phyloP scores from a whole-genome alignment of 2,329 filamentous ascomycete species.

The Pseudogymnoascus sp. region DNA sequence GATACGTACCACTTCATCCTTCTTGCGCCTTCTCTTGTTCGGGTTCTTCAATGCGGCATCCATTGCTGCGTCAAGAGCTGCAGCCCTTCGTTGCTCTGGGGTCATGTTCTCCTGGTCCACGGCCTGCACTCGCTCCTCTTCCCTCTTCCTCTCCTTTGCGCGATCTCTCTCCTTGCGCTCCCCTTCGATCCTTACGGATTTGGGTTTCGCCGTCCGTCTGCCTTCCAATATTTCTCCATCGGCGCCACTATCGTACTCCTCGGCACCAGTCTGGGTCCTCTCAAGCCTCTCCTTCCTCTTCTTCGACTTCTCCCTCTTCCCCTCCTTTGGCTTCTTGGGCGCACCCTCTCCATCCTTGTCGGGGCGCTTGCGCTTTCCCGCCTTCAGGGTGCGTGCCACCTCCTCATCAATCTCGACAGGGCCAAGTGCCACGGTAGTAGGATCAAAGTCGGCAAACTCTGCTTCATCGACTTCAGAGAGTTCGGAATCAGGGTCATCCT shows the following conservation, averaged over 20 bases:
- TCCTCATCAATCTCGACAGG: conserved; percentile 64
- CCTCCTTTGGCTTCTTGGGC: conserved; percentile 63
- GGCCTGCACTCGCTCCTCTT: conserved; percentile 50
- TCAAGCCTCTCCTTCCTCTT: conserved; percentile 56
- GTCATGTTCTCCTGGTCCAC: conserved; percentile 73
- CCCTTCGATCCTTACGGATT: conserved; percentile 37
- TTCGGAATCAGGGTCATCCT: conserved; percentile 43
- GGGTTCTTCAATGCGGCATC: conserved; percentile 82
- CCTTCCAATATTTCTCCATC: conserved; percentile 47
- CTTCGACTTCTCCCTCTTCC: conserved; percentile 58
- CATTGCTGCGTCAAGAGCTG: conserved; percentile 79
- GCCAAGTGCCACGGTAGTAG: conserved; percentile 55
- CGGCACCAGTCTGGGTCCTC: conserved; percentile 44
- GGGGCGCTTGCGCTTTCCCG: conserved; percentile 56
- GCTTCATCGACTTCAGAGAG: conserved; percentile 64
- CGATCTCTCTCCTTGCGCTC: conserved; percentile 27
- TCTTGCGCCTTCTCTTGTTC: conserved; percentile 59
- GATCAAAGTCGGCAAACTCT: conserved; percentile 64
- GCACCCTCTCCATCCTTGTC: conserved; percentile 56
- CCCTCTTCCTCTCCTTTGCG: conserved; percentile 33
- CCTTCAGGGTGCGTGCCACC: conserved; percentile 55
- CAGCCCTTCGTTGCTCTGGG: conserved; percentile 74
- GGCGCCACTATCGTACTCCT: conserved; percentile 33
- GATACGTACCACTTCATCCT: conserved; percentile 74
- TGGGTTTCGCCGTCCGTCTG: conserved; percentile 39